phyloP scores from a whole-genome alignment of 169 alveolate species.

The Eimeria praecox region DNA sequence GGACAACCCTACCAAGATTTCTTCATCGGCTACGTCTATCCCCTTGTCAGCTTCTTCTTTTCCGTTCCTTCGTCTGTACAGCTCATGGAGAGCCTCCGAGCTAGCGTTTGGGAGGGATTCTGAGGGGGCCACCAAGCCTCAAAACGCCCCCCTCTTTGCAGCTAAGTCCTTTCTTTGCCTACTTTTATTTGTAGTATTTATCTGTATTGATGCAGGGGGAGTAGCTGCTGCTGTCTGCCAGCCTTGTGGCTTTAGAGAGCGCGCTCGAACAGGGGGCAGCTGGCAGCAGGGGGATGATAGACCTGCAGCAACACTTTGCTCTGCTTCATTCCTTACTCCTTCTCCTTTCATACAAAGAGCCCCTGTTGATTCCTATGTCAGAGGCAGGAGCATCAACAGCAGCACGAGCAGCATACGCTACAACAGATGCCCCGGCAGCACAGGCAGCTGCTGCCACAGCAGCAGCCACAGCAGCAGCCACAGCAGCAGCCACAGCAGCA shows the following conservation, averaged over 20 bases:
- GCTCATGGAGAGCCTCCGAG: not conserved
- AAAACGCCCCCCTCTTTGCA: not conserved
- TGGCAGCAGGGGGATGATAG: not conserved
- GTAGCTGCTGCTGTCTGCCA: not conserved
- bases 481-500: not conserved
- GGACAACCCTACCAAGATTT: not conserved
- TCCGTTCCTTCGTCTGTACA: not conserved
- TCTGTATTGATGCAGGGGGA: not conserved
- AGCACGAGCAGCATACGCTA: not conserved
- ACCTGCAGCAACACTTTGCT: not conserved
- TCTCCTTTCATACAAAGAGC: not conserved
- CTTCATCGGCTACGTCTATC: not conserved
- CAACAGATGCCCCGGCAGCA: not conserved
- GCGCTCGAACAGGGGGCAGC: not conserved
- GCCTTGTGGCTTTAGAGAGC: not conserved
- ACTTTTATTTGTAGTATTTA: too few relatives aligned
- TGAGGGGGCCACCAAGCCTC: not conserved
- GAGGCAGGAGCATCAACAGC: not conserved
- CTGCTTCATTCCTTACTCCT: not conserved
- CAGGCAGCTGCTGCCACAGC: not conserved
- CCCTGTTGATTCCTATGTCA: not conserved
- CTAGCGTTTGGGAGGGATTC: not conserved
- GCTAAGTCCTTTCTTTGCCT: not conserved
- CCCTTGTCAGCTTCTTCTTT: not conserved
- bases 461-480: conserved; percentile 9